Evolutionary conservation across 805 yeast genomes (phyloP).

Genomic region (Phaffomyces antillensis): DNA sequence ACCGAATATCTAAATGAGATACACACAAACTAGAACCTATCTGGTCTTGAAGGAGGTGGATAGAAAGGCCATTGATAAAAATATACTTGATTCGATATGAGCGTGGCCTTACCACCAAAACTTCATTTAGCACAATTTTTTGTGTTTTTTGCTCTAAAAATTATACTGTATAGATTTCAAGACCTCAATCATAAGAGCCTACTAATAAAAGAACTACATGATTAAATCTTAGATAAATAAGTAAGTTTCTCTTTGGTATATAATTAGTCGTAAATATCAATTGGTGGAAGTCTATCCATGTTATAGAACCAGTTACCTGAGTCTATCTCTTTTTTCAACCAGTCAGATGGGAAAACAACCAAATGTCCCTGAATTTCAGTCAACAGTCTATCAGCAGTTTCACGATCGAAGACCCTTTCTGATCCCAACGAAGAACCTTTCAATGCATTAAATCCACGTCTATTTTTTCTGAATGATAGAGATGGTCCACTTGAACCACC

Average conservation of each 20-base stretch:
- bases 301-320: conserved; percentile 93
- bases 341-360: conserved; percentile 86
- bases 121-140: too few species aligned
- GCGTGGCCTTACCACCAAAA: too few species aligned
- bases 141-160: too few species aligned
- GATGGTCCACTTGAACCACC: background rate
- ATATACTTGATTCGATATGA: too few species aligned
- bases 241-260: too few species aligned
- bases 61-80: too few species aligned
- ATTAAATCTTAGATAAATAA: too few species aligned
- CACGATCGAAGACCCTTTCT: conserved; percentile 57
- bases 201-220: background rate
- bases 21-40: too few species aligned
- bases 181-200: too few species aligned
- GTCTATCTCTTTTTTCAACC: conserved; percentile 84
- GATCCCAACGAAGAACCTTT: conserved; percentile 27
- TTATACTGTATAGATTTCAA: too few species aligned
- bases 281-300: conserved; percentile 89
- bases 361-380: conserved; percentile 76
- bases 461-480: conserved; percentile 8
- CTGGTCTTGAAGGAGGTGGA: too few species aligned
- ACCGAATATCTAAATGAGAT: too few species aligned
- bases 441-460: conserved; percentile 32
- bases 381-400: conserved; percentile 68
- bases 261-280: conserved; percentile 75